phyloP scores from a whole-genome alignment of 1,284 basidiomycete genomes.

The Sutorius eximius region DNA sequence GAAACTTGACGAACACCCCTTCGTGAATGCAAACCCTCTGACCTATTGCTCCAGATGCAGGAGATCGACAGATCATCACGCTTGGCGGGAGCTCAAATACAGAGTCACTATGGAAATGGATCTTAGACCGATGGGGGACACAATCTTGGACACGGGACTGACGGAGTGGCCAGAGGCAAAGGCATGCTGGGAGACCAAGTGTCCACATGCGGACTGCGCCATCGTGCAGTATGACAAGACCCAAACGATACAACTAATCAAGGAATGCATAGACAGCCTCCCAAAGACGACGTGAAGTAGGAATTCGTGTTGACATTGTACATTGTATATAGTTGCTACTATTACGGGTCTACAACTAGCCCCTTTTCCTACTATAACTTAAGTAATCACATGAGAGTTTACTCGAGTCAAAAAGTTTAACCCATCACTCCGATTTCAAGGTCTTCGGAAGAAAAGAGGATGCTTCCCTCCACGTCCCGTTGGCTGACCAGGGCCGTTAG shows the following conservation, averaged over 20 bases:
- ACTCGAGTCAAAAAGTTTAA: constrained; percentile 3
- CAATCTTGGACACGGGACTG: constrained; percentile 48
- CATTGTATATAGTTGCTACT: background rate
- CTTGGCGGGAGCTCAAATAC: constrained; percentile 63
- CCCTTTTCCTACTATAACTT: constrained; percentile 2
- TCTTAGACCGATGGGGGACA: constrained; percentile 55
- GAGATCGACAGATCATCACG: constrained; percentile 50
- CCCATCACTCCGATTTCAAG: background rate
- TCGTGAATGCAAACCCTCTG: constrained; percentile 48
- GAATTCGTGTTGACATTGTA: background rate
- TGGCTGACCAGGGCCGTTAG: constrained; percentile 15
- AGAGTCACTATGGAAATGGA: constrained; percentile 58
- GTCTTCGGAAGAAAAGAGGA: background rate
- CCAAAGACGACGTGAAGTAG: constrained; percentile 37
- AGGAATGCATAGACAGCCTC: constrained; percentile 51
- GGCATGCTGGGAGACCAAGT: constrained; percentile 59
- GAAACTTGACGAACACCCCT: constrained; percentile 55
- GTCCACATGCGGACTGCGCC: constrained; percentile 44
- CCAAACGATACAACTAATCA: constrained; percentile 53
- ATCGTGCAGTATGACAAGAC: constrained; percentile 55
- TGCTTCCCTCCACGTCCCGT: constrained; percentile 20
- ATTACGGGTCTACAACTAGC: background rate
- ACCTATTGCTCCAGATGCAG: constrained; percentile 49
- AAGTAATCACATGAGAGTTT: constrained; percentile 13
- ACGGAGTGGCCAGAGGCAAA: constrained; percentile 55